Evolutionary conservation across 108 stramenopile species (phyloP), one percentile per base, ranked within the genome.

Genomic region (Nitzschia sp.): DNA sequence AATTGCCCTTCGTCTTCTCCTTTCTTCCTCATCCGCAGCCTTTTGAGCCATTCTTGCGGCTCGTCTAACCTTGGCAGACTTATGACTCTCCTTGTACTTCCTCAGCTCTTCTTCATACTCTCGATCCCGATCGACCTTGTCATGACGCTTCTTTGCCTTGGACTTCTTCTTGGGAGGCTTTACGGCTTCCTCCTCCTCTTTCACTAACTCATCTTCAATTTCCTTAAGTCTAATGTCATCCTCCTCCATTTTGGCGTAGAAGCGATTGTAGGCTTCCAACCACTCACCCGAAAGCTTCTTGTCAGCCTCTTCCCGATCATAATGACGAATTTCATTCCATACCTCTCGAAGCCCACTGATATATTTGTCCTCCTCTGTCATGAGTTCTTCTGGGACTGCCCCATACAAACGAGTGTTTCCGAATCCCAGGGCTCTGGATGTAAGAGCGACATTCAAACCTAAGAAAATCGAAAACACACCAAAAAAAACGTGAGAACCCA

Each of bases 121-220:
- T 34, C 5, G 29, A 34, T 34, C 29, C 1, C 29, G 29, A 5
- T 69, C 87, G 21, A 67, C 74, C 71, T 34, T 34, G 29, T 92
- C 91, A 29, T 88, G 85, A 77, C 80, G 81, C 53, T 73, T 75
- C 68, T 92, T 88, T 64, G 80, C 81, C 85, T 89, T 84, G 39
- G 80, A 69, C 77, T 92, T 92, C 61, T 86, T 85, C 51, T 78
- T 86, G 24, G 88, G 86, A 21, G 85, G 81, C 44, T 81, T 82
- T 41, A 86, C 80, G 74, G 78, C 70, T 64, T 78, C 78, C 70
- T 82, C 63, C 17, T 48, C 43, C 34, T 70, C 40, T 48, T 48
- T 17, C 14, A 17, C 3, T 42, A 91, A 53, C 26, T 80, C 66
- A 12, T 52, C 38, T 9, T 78, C 81, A 62, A 86, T 76, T 56